phyloP scores from a whole-genome alignment of 192 early-diverging fungal species.

The Coemansia sp. region DNA sequence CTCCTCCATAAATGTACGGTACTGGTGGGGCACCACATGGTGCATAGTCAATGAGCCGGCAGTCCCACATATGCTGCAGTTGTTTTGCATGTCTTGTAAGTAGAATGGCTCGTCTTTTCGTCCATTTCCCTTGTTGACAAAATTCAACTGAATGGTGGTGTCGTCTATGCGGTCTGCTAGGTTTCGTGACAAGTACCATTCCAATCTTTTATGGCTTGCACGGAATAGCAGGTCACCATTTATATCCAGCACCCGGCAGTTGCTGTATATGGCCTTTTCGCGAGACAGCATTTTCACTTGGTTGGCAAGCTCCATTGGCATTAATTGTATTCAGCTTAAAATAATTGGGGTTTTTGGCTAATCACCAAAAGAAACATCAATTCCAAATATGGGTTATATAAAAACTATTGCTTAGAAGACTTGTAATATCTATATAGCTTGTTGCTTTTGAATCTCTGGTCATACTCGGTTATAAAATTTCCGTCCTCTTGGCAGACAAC shows the following conservation, averaged over 20 bases:
- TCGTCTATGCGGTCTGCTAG: constrained; percentile 34
- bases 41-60: constrained; percentile 29
- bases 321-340: too few relatives aligned
- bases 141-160: constrained; percentile 48
- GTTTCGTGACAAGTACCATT: constrained; percentile 44
- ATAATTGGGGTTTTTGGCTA: too few relatives aligned
- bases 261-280: constrained; percentile 37
- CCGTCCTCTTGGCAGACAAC: too few relatives aligned
- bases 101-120: constrained; percentile 43
- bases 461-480: too few relatives aligned
- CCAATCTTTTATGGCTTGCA: constrained; percentile 18
- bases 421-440: too few relatives aligned
- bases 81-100: constrained; percentile 49
- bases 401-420: too few relatives aligned
- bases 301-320: too few relatives aligned
- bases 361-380: too few relatives aligned
- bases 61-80: constrained; percentile 30
- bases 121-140: constrained; percentile 40
- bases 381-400: too few relatives aligned
- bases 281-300: constrained; percentile 16
- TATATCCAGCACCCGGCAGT: constrained; percentile 41
- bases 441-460: too few relatives aligned
- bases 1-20: constrained; percentile 39
- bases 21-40: constrained; percentile 47
- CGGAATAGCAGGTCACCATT: constrained; percentile 43